Conservation (phyloP, 768 basidiomycete species). For the Tulasnella sp. region DNA sequence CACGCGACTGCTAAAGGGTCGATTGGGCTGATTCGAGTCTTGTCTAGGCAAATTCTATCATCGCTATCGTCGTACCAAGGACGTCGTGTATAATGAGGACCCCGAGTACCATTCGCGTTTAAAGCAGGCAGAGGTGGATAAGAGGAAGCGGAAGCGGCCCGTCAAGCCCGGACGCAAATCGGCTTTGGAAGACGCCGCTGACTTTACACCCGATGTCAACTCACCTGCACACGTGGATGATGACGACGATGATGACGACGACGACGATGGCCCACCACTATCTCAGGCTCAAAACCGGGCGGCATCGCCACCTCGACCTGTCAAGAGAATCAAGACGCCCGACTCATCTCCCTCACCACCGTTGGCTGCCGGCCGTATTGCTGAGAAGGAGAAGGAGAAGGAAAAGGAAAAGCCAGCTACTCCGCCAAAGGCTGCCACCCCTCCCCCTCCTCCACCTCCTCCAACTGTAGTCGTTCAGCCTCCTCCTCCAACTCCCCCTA, state of each 20-base stretch:
- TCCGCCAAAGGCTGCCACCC: background rate
- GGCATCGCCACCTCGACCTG: constrained; percentile 18
- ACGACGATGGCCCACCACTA: constrained; percentile 21
- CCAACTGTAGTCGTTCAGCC: background rate
- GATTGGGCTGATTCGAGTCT: background rate
- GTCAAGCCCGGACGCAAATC: constrained; percentile 30
- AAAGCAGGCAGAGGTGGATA: constrained; percentile 51
- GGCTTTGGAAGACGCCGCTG: constrained; percentile 25
- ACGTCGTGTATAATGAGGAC: constrained; percentile 74
- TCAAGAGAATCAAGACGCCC: constrained; percentile 19
- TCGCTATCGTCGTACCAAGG: constrained; percentile 61
- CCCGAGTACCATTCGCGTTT: constrained; percentile 57
- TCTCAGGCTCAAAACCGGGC: background rate
- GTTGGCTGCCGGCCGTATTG: constrained; percentile 32
- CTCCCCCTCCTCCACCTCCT: background rate
- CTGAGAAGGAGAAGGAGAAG: background rate
- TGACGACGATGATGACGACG: constrained; percentile 24
- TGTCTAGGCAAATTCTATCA: constrained; percentile 80
- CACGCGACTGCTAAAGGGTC: background rate
- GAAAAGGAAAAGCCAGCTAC: background rate
- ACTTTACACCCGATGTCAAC: constrained; percentile 15
- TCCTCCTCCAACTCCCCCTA: background rate
- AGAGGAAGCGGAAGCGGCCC: constrained; percentile 47
- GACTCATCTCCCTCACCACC: constrained; percentile 33
- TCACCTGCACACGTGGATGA: constrained; percentile 19